Conservation (phyloP, 108 stramenopile genomes). For the Cylindrotheca fusiformis region DNA sequence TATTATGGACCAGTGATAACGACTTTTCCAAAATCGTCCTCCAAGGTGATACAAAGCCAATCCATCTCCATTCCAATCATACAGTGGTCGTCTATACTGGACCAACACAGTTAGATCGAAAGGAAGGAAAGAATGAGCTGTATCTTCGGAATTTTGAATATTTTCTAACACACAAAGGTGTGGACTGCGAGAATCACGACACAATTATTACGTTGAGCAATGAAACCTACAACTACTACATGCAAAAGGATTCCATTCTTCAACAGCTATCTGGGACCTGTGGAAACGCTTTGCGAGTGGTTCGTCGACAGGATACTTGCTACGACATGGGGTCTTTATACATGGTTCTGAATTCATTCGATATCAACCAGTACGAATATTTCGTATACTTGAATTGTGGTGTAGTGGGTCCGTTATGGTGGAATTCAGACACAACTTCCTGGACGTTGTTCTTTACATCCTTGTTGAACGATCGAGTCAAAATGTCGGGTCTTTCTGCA, state of each 20-base stretch:
- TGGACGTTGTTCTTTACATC: constrained; percentile 45
- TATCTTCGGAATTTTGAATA: constrained; percentile 52
- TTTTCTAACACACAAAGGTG: constrained; percentile 38
- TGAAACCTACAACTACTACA: constrained; percentile 9
- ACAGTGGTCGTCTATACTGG: constrained; percentile 51
- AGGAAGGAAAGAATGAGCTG: constrained; percentile 46
- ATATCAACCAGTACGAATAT: constrained; percentile 39
- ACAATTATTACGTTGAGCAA: constrained; percentile 36
- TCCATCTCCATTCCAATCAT: too few relatives aligned
- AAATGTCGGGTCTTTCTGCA: constrained; percentile 37
- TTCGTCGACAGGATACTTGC: constrained; percentile 37
- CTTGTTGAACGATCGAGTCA: constrained; percentile 27
- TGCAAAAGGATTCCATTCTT: background rate
- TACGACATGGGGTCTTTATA: constrained; percentile 54
- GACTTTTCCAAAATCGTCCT: too few relatives aligned
- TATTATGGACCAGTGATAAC: too few relatives aligned
- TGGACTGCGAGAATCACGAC: constrained; percentile 29
- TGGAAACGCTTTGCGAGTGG: constrained; percentile 17
- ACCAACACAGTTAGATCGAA: constrained; percentile 39
- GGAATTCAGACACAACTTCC: background rate
- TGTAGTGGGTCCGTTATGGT: constrained; percentile 31
- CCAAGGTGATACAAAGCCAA: too few relatives aligned
- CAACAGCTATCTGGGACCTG: background rate
- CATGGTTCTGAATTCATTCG: constrained; percentile 9
- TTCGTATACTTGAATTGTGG: constrained; percentile 57